Base-by-base conservation (phyloP, 345 rosid species). In the Acer saccharum region DNA sequence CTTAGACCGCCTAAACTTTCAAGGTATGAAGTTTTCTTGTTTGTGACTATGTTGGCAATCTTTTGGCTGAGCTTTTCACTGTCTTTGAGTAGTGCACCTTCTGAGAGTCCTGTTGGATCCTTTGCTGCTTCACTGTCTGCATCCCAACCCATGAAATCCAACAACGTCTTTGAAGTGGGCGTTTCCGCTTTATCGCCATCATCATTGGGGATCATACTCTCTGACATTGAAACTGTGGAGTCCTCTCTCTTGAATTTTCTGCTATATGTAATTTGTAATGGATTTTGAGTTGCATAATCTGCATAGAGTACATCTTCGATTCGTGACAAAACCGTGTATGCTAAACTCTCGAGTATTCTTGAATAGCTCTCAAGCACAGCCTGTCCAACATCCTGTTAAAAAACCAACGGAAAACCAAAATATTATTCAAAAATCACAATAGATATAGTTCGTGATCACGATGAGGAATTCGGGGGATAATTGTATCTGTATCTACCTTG, bases 281-380 rank as follows among this genome's bases (percentile, higher is more conserved):
- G 98, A 64, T 90, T 90, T 81, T 78, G 87, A 1, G 89, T 73
- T 0, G 80, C 81, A 62, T 85, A 80, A 81, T 94, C 94, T 2
- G 94, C 92, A 68, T 79, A 85, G 2, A 92, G 86, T 14, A 94
- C 98, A 62, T 94, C 98, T 76, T 94, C 97, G 0, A 94, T 92
- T 68, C 91, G 81, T 0, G 97, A 94, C 86, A 89, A 66, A 3
- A 92, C 96, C 0, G 94, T 90, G 78, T 83, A 88, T 55, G 98
- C 97, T 81, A 94, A 88, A 82, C 93, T 94, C 82, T 92, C 98
- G 25, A 94, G 84, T 17, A 92, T 86, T 80, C 98, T 88, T 1
- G 98, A 94, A 81, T 94, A 94, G 79, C 98, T 91, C 81, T 94
- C 98, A 25, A 92, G 81, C 69, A 92, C 77, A 1, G 97, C 96